These are phyloP conservation scores for Prototheca wickerhamii DNA, from an alignment of 163 green algal genomes.

Conservation along the genomic window DNA sequence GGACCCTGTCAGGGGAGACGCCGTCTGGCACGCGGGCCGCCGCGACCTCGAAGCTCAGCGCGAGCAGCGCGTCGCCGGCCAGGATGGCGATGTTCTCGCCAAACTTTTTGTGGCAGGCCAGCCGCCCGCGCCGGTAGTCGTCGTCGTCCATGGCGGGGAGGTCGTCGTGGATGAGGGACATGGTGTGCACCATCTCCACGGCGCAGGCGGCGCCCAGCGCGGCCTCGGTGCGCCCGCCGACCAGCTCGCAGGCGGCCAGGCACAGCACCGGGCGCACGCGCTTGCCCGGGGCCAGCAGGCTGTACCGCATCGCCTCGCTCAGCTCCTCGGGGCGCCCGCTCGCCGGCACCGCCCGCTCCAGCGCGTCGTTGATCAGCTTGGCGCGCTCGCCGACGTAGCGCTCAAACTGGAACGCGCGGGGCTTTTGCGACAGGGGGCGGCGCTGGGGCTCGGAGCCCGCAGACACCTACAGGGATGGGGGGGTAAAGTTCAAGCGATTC, in stretches of 20 bases:
- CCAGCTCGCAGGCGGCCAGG: constrained; percentile 90
- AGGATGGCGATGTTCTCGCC: constrained; percentile 97
- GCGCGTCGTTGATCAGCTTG: constrained; percentile 61
- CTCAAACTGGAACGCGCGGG: constrained; percentile 63
- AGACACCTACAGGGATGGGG: too few relatives aligned
- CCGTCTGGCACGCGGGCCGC: constrained; percentile 49
- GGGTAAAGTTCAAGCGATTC: too few relatives aligned
- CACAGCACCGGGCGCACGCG: constrained; percentile 87
- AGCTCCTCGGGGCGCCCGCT: constrained; percentile 86
- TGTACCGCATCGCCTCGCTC: constrained; percentile 83
- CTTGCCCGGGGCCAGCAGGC: constrained; percentile 60
- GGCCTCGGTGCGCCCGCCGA: constrained; percentile 65
- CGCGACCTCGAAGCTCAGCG: constrained; percentile 92
- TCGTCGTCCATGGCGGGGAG: constrained; percentile 99
- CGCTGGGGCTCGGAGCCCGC: too few relatives aligned
- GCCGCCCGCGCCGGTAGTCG: constrained; percentile 84
- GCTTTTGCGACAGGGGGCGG: not conserved
- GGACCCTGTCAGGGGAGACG: constrained; percentile 68
- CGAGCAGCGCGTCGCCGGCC: constrained; percentile 92
- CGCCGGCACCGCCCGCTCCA: constrained; percentile 64
- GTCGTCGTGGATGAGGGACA: constrained; percentile 99
- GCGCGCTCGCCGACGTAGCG: constrained; percentile 69
- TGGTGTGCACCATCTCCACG: constrained; percentile 99
- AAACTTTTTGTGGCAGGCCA: constrained; percentile 88
- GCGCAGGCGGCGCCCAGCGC: constrained; percentile 91